Conservation (phyloP, 2,329 filamentous ascomycete genomes). For the Pezicula carpinea region DNA sequence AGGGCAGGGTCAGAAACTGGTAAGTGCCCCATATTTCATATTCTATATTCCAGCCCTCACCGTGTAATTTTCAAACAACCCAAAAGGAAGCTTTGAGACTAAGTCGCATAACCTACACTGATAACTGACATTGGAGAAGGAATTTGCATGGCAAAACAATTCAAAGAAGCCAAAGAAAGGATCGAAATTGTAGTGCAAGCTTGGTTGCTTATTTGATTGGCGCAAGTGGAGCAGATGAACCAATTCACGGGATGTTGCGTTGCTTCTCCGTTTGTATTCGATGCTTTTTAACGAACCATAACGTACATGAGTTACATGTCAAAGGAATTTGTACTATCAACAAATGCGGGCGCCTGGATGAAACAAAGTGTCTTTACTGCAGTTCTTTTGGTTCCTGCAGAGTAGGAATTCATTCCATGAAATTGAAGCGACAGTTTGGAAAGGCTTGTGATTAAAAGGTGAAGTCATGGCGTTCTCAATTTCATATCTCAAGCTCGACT, state of each 20-base stretch:
- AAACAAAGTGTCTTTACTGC: no score
- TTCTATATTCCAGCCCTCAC: background rate
- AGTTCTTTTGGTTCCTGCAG: no score
- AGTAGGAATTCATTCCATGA: no score
- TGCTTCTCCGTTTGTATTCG: background rate
- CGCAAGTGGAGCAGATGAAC: background rate
- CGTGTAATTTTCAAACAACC: background rate
- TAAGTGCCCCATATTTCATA: no score
- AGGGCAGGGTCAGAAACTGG: slow-evolving; percentile 37
- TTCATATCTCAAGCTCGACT: no score
- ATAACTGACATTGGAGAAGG: slow-evolving; percentile 12
- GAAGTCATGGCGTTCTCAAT: no score
- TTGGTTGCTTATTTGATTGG: background rate
- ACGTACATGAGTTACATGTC: no score
- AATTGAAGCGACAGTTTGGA: no score
- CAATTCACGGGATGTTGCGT: background rate
- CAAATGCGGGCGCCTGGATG: no score
- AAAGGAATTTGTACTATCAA: no score
- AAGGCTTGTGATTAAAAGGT: no score
- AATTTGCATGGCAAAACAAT: slow-evolving; percentile 28
- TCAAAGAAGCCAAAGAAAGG: slow-evolving; percentile 24
- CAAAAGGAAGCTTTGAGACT: background rate
- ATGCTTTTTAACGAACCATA: no score
- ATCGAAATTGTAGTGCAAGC: slow-evolving; percentile 7
- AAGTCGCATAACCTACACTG: background rate